A percentile compares a stretch with the other conserved stretches of the same genome.
Conservation (phyloP, 495 filamentous ascomycete genomes). For the Tetracladium marchalianum region DNA sequence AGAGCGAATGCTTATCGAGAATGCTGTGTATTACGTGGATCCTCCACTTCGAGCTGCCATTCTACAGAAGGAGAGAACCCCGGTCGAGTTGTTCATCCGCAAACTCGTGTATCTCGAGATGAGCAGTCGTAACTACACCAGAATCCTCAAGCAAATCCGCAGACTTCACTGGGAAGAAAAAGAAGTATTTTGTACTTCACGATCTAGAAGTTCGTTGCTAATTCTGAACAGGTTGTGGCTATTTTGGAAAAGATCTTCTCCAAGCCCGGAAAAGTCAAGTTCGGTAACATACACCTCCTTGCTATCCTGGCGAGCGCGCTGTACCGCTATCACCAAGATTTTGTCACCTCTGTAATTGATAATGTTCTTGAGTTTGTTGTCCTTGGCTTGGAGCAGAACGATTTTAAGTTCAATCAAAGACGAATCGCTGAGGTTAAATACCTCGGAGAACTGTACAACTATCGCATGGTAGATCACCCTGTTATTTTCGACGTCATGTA, state of each 20-base stretch:
- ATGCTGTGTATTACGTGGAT: conserved; percentile 96
- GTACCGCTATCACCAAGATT: conserved; percentile 85
- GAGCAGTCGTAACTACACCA: conserved; percentile 88
- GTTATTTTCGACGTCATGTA: conserved; percentile 95
- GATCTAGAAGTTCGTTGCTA: not conserved
- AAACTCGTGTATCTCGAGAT: conserved; percentile 87
- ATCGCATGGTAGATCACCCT: conserved; percentile 91
- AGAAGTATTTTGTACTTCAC: conserved; percentile 44
- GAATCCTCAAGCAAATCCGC: conserved; percentile 83
- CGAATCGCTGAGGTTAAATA: conserved; percentile 95
- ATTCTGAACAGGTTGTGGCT: conserved; percentile 48
- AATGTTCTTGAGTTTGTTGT: conserved; percentile 81
- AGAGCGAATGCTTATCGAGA: conserved; percentile 97
- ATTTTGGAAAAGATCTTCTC: conserved; percentile 87
- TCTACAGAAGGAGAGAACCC: conserved; percentile 89
- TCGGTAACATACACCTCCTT: conserved; percentile 90
- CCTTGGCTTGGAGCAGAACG: conserved; percentile 84
- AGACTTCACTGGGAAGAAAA: conserved; percentile 95
- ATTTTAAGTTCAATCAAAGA: conserved; percentile 96
- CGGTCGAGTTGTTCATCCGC: conserved; percentile 84
- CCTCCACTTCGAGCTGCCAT: conserved; percentile 90
- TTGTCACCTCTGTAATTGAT: conserved; percentile 80
- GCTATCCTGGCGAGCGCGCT: conserved; percentile 84
- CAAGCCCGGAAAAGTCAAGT: conserved; percentile 94
- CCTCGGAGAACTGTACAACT: conserved; percentile 94